These are phyloP conservation scores for Strobilomyces dryophilus DNA, from an alignment of 768 basidiomycete species.

Conservation along the genomic window DNA sequence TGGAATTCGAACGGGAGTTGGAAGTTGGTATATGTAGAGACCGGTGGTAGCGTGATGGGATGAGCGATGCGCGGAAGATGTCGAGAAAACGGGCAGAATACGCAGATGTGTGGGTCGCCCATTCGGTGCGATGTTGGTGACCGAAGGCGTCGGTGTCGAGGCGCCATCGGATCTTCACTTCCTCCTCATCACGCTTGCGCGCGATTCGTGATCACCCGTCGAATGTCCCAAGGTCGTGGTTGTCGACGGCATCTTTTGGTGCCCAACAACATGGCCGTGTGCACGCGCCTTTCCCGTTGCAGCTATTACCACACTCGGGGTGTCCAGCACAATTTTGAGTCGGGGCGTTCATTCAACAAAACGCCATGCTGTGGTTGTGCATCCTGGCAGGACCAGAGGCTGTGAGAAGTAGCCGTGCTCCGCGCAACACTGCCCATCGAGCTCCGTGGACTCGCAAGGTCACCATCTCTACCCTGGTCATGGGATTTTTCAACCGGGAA, in stretches of 20 bases:
- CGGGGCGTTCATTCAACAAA: constrained; percentile 45
- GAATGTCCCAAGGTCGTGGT: constrained; percentile 8
- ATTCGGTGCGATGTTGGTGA: constrained; percentile 8
- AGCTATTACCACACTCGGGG: constrained; percentile 23
- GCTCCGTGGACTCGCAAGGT: constrained; percentile 24
- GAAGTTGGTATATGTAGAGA: too few relatives aligned
- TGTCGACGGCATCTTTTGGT: constrained; percentile 23
- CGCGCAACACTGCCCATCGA: constrained; percentile 34
- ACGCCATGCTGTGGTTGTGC: constrained; percentile 31
- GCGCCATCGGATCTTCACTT: constrained; percentile 10
- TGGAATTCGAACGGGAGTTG: too few relatives aligned
- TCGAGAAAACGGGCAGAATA: too few relatives aligned
- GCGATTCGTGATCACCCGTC: constrained; percentile 1
- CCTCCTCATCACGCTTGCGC: constrained; percentile 1
- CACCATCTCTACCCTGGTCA: constrained; percentile 5
- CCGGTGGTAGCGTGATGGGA: too few relatives aligned
- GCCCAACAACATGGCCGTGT: constrained; percentile 13
- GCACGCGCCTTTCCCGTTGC: constrained; percentile 23
- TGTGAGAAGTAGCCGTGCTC: constrained; percentile 35
- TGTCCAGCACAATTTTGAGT: constrained; percentile 69
- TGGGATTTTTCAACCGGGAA: constrained; percentile 27
- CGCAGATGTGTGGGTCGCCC: background rate
- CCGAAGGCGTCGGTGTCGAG: constrained; percentile 15
- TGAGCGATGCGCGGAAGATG: too few relatives aligned
- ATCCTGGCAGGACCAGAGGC: too few relatives aligned